Percentiles rank a stretch among this genome's conserved stretches.
These are phyloP conservation scores for Pichia sp. DNA, from an alignment of 1,139 yeast species.

Conservation along the genomic window DNA sequence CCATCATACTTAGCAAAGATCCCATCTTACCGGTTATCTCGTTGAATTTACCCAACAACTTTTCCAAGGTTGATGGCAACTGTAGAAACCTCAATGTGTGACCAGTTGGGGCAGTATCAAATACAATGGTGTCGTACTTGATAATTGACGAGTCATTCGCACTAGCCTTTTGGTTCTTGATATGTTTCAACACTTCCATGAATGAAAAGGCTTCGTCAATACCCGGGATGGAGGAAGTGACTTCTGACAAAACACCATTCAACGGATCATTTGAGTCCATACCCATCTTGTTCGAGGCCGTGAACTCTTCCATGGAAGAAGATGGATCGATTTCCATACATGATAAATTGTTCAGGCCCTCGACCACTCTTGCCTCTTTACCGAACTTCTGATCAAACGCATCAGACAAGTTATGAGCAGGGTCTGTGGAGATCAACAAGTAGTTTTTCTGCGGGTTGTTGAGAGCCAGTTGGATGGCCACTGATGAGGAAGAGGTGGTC, in stretches of 20 bases:
- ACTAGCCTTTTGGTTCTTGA: slow-evolving; percentile 60
- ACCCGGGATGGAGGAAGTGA: slow-evolving; percentile 95
- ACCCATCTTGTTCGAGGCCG: slow-evolving; percentile 41
- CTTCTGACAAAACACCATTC: slow-evolving; percentile 75
- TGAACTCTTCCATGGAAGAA: slow-evolving; percentile 87
- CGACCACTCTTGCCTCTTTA: slow-evolving; percentile 90
- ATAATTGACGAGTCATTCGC: slow-evolving; percentile 39
- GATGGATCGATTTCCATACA: slow-evolving; percentile 99
- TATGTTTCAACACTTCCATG: slow-evolving; percentile 96
- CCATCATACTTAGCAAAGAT: slow-evolving; percentile 80
- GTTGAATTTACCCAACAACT: slow-evolving; percentile 78
- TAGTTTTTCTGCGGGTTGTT: slow-evolving; percentile 79
- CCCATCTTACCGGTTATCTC: slow-evolving; percentile 85
- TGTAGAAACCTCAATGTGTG: slow-evolving; percentile 93
- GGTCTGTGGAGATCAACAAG: slow-evolving; percentile 90
- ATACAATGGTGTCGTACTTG: slow-evolving; percentile 79
- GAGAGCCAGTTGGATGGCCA: slow-evolving; percentile 84
- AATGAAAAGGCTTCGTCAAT: slow-evolving; percentile 96
- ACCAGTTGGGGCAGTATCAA: slow-evolving; percentile 98
- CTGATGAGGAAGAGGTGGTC: slow-evolving; percentile 93
- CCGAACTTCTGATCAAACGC: slow-evolving; percentile 98
- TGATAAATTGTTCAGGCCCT: slow-evolving; percentile 79
- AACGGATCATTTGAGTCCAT: slow-evolving; percentile 56
- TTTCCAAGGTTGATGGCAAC: slow-evolving; percentile 86
- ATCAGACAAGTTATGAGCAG: slow-evolving; percentile 94